Percentiles rank a stretch among this genome's conserved stretches.
Conservation (phyloP, 1,139 yeast species). For the Torulaspora pretoriensis region DNA sequence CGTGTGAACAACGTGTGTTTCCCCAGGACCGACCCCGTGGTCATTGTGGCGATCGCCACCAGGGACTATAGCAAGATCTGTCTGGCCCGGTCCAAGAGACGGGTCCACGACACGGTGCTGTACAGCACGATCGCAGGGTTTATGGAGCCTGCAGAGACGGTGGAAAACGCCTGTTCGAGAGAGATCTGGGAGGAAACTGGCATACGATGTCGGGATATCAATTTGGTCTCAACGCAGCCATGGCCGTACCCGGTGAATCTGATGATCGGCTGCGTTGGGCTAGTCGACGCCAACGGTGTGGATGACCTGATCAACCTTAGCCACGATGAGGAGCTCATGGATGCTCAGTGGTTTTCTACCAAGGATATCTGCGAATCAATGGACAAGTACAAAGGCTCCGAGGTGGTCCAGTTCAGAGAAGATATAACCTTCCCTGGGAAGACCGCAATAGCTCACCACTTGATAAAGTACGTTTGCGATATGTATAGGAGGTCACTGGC, state of each 20-base stretch:
- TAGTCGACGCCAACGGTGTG: conserved; percentile 57
- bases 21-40: conserved; percentile 88
- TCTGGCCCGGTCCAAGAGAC: conserved; percentile 64
- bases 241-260: conserved; percentile 96
- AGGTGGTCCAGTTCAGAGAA: conserved; percentile 26
- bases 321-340: conserved; percentile 79
- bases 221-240: conserved; percentile 72
- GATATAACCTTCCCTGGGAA: conserved; percentile 44
- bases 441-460: conserved; percentile 47
- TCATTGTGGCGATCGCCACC: conserved; percentile 75
- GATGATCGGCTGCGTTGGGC: conserved; percentile 89
- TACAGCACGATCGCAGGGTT: conserved; percentile 91
- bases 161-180: conserved; percentile 81
- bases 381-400: conserved; percentile 33
- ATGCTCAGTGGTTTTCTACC: conserved; percentile 78
- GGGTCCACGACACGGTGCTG: conserved; percentile 47
- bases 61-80: conserved; percentile 57
- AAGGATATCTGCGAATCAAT: conserved; percentile 45
- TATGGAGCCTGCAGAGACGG: conserved; percentile 90
- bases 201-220: conserved; percentile 54
- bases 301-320: conserved; percentile 63
- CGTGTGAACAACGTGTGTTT: conserved; percentile 57
- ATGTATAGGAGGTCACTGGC: conserved; percentile 19
- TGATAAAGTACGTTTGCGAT: conserved; percentile 39
- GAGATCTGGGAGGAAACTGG: conserved; percentile 98